These are phyloP conservation scores for Mesembryanthemum crystallinum DNA, from an alignment of 148 eudicot genomes.

Conservation along the genomic window DNA sequence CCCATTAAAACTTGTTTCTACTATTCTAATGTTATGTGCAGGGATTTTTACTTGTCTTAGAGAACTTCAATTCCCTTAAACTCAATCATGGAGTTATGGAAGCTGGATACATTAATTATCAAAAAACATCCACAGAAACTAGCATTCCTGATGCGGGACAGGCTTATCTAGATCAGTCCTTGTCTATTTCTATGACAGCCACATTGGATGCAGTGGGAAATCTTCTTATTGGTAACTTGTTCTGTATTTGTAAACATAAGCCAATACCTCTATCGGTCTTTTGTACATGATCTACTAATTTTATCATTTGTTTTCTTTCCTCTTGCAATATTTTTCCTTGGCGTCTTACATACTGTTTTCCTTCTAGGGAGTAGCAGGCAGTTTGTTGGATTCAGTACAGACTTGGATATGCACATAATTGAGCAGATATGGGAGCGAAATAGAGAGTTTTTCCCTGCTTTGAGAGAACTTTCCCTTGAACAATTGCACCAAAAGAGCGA, in stretches of 20 bases:
- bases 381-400: constrained; percentile 65
- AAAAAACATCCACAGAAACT: constrained; percentile 17
- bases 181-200: constrained; percentile 83
- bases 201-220: constrained; percentile 73
- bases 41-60: constrained; percentile 75
- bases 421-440: constrained; percentile 65
- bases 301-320: not conserved
- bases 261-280: not conserved
- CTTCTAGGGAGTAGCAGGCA: constrained; percentile 77
- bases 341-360: not conserved
- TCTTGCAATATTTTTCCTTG: not conserved
- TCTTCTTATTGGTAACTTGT: constrained; percentile 63
- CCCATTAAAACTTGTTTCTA: too few relatives aligned
- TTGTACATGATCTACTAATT: not conserved
- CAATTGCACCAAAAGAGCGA: constrained; percentile 41
- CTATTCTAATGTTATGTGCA: constrained; percentile 28
- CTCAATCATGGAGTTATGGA: constrained; percentile 91
- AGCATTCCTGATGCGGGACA: constrained; percentile 18
- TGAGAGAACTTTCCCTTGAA: constrained; percentile 44
- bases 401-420: constrained; percentile 51
- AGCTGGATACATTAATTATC: constrained; percentile 59
- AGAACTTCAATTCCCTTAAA: constrained; percentile 52
- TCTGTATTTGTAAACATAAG: not conserved
- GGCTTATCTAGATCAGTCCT: constrained; percentile 37
- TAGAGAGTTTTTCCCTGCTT: constrained; percentile 61